Evolutionary conservation across 192 early-diverging fungal genomes (phyloP).

Genomic region (Dissophora ornata): DNA sequence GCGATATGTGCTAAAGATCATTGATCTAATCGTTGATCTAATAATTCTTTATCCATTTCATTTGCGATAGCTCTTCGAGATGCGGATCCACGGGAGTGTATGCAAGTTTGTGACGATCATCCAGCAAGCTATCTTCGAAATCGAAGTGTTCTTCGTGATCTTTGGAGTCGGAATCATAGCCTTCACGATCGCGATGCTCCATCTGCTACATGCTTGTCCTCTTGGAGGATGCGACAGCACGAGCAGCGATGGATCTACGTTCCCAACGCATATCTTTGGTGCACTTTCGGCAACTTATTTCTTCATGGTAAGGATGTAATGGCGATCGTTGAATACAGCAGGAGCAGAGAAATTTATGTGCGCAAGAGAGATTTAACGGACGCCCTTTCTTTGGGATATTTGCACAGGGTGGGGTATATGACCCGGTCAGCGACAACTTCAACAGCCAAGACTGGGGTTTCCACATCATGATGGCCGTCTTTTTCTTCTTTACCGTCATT

Average conservation of each 20-base stretch:
- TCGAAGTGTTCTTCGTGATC: constrained; percentile 37
- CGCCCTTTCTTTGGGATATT: too few relatives aligned
- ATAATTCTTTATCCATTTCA: neutral
- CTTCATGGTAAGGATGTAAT: constrained; percentile 13
- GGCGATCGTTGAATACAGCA: too few relatives aligned
- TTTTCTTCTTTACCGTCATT: constrained; percentile 25
- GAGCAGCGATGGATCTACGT: neutral
- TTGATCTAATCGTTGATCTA: too few relatives aligned
- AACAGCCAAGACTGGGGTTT: neutral
- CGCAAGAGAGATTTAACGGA: too few relatives aligned
- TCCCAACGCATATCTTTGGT: constrained; percentile 3
- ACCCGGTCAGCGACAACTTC: constrained; percentile 10
- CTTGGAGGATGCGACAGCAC: neutral
- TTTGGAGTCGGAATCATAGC: constrained; percentile 19
- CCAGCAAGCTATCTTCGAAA: neutral
- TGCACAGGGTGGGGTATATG: constrained; percentile 30
- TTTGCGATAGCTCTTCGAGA: neutral
- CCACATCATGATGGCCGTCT: constrained; percentile 27
- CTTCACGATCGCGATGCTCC: constrained; percentile 17
- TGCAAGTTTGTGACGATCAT: constrained; percentile 29
- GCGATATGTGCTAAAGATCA: too few relatives aligned
- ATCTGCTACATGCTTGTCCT: constrained; percentile 8
- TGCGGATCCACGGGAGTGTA: neutral
- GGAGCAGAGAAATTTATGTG: too few relatives aligned
- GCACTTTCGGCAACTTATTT: constrained; percentile 24